A percentile compares a stretch with the other conserved stretches of the same genome.
Conservation (phyloP, 2,329 filamentous ascomycete genomes). For the Dothideomycetes sp. region DNA sequence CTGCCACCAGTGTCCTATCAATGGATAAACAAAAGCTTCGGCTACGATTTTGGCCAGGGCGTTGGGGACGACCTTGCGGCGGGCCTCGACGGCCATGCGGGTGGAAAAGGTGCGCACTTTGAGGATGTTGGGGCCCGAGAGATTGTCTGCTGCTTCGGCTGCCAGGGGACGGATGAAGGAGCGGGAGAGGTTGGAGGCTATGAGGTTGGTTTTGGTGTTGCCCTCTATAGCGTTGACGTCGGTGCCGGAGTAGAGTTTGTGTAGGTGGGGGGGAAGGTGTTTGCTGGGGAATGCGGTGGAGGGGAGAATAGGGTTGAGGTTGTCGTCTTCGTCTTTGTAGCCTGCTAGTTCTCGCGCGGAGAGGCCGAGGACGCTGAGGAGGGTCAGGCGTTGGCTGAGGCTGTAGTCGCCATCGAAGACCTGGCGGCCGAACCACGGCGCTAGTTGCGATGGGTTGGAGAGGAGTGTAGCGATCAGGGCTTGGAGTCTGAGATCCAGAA, state of each 20-base stretch:
- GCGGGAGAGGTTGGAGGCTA: slow-evolving; percentile 57
- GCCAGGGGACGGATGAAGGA: slow-evolving; percentile 73
- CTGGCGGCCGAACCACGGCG: slow-evolving; percentile 69
- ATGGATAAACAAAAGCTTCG: slow-evolving; percentile 72
- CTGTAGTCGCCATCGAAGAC: slow-evolving; percentile 93
- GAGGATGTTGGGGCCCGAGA: slow-evolving; percentile 69
- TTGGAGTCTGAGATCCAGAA: slow-evolving; percentile 64
- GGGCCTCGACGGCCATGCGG: slow-evolving; percentile 55
- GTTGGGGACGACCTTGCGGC: slow-evolving; percentile 56
- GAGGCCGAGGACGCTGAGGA: slow-evolving; percentile 74
- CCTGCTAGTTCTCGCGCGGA: slow-evolving; percentile 78
- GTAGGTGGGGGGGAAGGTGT: slow-evolving; percentile 60
- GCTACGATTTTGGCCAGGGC: slow-evolving; percentile 67
- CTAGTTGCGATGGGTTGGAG: slow-evolving; percentile 66
- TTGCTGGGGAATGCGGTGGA: slow-evolving; percentile 63
- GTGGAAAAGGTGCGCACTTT: slow-evolving; percentile 86
- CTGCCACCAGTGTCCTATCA: slow-evolving; percentile 56
- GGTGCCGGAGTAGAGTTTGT: slow-evolving; percentile 51
- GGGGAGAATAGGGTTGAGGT: slow-evolving; percentile 25
- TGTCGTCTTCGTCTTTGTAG: slow-evolving; percentile 46
- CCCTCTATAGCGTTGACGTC: neutral
- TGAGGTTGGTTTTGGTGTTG: slow-evolving; percentile 20
- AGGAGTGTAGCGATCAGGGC: slow-evolving; percentile 73
- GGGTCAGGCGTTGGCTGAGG: slow-evolving; percentile 66
- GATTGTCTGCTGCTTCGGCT: slow-evolving; percentile 65